These are phyloP conservation scores for Nematocida parisii DNA, from an alignment of 371 early-diverging fungal genomes.

Conservation along the genomic window DNA sequence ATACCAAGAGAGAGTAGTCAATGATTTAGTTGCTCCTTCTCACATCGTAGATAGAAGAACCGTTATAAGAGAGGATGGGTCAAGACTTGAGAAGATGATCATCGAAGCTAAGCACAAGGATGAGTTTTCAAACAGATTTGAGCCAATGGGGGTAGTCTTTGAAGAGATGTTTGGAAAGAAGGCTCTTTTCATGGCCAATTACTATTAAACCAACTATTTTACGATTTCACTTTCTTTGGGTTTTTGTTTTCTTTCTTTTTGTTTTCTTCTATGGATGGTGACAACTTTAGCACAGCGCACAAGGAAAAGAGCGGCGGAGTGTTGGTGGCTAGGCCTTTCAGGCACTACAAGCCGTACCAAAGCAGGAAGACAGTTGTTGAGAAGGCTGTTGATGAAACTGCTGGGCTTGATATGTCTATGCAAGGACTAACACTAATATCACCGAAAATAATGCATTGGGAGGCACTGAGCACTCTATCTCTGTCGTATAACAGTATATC, in stretches of 20 bases:
- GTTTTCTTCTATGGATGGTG: constrained; percentile 33
- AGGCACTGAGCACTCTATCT: constrained; percentile 59
- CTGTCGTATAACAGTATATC: constrained; percentile 64
- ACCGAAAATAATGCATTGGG: constrained; percentile 55
- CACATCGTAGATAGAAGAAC: constrained; percentile 57
- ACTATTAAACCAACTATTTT: constrained; percentile 47
- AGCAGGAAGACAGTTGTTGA: not conserved
- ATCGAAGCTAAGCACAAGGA: constrained; percentile 27
- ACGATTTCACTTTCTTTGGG: constrained; percentile 18
- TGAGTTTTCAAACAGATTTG: constrained; percentile 48
- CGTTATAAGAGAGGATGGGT: constrained; percentile 53
- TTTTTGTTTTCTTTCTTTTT: constrained; percentile 27
- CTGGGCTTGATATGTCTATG: constrained; percentile 66
- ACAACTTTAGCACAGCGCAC: not conserved
- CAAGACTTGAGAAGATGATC: constrained; percentile 48
- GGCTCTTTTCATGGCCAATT: constrained; percentile 58
- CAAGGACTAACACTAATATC: constrained; percentile 67
- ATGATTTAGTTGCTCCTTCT: constrained; percentile 40
- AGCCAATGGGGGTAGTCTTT: constrained; percentile 55
- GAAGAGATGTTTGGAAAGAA: constrained; percentile 58
- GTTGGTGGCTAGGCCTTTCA: constrained; percentile 4
- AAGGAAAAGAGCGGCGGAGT: not conserved
- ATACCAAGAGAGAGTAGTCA: constrained; percentile 50
- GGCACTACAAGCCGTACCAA: constrained; percentile 36
- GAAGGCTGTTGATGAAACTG: constrained; percentile 32